Base-by-base conservation (phyloP, 1,284 basidiomycete species). In the Inonotus hispidus region DNA sequence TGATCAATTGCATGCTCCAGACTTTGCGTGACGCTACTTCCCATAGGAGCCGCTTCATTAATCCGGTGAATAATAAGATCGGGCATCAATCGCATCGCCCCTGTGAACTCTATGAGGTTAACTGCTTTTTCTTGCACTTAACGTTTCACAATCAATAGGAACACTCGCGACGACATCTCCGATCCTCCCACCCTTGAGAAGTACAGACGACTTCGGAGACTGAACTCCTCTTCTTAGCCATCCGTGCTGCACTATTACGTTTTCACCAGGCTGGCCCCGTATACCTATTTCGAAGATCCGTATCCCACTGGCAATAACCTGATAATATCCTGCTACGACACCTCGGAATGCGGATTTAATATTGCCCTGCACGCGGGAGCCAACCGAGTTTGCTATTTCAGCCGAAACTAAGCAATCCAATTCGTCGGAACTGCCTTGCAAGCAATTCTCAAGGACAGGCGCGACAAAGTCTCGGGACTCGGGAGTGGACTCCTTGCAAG, bases 221-320 rank as follows among this genome's bases (percentile, higher is more conserved):
- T 43, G 41, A 14, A 43, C 41, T 45, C 56, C 29, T 49, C 46
- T 58, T 58, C 46, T 46, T 13, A 19, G 19, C 45, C 19, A 49
- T 47, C 27, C 32, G 10, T 49, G 56, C 35, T n/a, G 56, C 46
- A 29, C 35, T 58, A 49, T 58, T 58, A 58, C 56, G 56, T 58
- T 46, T 58, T 37, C 19, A 37, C 39, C 13, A 56, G 19, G 29
- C 43, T 46, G n/a, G 2, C 32, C 23, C 29, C 29, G 16, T 21
- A 25, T 29, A 6, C 43, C 49, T 58, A 29, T 37, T 23, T 58
- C 32, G 19, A 21, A 35, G 19, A n/a, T n/a, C 45, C 25, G 16
- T 56, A 21, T 56, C 41, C 41, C n/a, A 8, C 14, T 29, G 54
- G 21, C 45, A 3, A 41, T 14, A 32, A 19, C n/a, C n/a, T 39